phyloP scores from a whole-genome alignment of 306 rosid species.

The Carpinus fangiana region DNA sequence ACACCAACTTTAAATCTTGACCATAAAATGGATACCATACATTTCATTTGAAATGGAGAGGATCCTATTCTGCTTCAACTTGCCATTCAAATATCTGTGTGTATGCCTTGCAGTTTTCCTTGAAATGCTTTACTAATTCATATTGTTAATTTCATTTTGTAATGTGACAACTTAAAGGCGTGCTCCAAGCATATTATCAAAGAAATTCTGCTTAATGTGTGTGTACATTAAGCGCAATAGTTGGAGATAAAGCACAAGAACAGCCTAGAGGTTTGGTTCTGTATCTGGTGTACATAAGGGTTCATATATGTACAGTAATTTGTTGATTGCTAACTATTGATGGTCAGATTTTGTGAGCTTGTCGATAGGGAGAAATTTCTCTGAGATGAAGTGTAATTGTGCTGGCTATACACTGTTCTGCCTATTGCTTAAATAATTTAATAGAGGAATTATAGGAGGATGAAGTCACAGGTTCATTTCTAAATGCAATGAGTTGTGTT shows the following conservation, averaged over 20 bases:
- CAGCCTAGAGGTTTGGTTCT: background rate
- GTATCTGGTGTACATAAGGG: background rate
- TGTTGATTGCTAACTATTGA: background rate
- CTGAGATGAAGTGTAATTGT: background rate
- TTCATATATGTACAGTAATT: background rate
- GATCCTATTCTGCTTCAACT: background rate
- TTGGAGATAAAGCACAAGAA: slow-evolving; percentile 11
- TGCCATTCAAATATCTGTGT: background rate
- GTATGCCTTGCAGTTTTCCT: background rate
- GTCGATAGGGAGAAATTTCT: background rate
- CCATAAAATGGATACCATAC: too few relatives aligned
- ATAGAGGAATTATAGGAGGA: background rate
- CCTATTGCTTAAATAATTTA: background rate
- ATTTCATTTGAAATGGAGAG: too few relatives aligned
- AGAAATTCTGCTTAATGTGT: background rate
- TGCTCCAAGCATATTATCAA: background rate
- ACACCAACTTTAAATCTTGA: too few relatives aligned
- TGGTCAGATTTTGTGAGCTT: background rate
- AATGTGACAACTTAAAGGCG: slow-evolving; percentile 6
- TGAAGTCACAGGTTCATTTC: background rate
- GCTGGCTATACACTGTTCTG: background rate
- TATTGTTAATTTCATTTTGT: background rate
- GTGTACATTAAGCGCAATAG: background rate
- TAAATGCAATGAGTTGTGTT: background rate
- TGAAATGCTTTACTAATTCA: background rate